Evolutionary conservation across 306 rosid species (phyloP).

Genomic region (Acacia confusa): DNA sequence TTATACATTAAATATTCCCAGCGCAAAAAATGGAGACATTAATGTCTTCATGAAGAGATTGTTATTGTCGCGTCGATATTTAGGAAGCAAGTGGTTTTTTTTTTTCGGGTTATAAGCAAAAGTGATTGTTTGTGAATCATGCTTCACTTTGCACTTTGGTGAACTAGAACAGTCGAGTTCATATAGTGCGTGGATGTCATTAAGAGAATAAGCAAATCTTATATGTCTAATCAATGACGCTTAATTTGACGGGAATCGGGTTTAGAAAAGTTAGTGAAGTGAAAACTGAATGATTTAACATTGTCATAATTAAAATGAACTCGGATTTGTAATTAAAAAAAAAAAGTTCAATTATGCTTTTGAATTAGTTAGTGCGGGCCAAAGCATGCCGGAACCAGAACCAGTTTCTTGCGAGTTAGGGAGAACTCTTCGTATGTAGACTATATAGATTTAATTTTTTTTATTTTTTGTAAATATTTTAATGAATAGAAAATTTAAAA

Average conservation of each 20-base stretch:
- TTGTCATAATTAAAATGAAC: background rate
- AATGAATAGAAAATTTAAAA: no score
- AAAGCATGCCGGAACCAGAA: background rate
- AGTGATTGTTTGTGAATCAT: background rate
- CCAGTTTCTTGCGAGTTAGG: no score
- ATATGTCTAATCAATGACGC: slow-evolving; percentile 5
- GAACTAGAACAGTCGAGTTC: background rate
- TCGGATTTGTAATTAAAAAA: background rate
- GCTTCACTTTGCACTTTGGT: background rate
- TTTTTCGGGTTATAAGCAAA: no score
- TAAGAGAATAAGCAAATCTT: background rate
- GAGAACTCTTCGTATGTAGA: no score
- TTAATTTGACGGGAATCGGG: background rate
- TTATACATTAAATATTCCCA: background rate
- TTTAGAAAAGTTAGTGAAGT: background rate
- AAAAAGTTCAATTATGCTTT: background rate
- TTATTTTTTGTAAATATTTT: no score
- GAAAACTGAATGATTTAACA: background rate
- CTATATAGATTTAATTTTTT: no score
- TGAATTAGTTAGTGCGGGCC: background rate
- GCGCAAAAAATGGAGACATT: background rate
- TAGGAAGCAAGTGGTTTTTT: background rate
- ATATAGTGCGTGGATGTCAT: background rate
- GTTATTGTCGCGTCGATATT: background rate
- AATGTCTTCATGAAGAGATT: background rate